phyloP scores from a whole-genome alignment of 1,284 basidiomycete species.

The Mycena citricolor region DNA sequence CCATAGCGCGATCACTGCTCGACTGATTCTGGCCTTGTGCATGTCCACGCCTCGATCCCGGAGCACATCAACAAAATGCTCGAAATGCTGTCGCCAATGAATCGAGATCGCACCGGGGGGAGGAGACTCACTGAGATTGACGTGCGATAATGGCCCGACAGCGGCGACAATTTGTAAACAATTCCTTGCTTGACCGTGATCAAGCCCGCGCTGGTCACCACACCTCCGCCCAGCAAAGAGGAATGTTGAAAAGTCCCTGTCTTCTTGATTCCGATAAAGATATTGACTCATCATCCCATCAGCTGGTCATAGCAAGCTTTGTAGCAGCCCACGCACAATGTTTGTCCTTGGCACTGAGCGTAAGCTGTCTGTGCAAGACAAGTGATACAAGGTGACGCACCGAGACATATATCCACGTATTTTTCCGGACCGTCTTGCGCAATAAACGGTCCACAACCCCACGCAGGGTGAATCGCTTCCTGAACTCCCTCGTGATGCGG shows the following conservation, averaged over 20 bases:
- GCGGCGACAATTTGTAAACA: slow-evolving; percentile 63
- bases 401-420: slow-evolving; percentile 72
- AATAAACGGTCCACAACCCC: slow-evolving; percentile 58
- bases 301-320: background rate
- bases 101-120: background rate
- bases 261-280: slow-evolving; percentile 72
- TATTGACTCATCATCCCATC: slow-evolving; percentile 46
- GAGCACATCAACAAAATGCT: slow-evolving; percentile 58
- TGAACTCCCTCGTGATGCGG: slow-evolving; percentile 41
- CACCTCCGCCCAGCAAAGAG: slow-evolving; percentile 58
- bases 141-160: slow-evolving; percentile 69
- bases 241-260: slow-evolving; percentile 73
- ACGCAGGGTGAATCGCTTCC: slow-evolving; percentile 49
- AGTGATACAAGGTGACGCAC: slow-evolving; percentile 35
- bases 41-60: slow-evolving; percentile 62
- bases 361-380: background rate
- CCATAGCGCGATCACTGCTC: slow-evolving; percentile 58
- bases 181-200: slow-evolving; percentile 67
- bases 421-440: slow-evolving; percentile 58
- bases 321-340: slow-evolving; percentile 38
- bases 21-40: slow-evolving; percentile 58
- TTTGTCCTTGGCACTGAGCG: slow-evolving; percentile 38
- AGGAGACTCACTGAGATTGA: slow-evolving; percentile 44
- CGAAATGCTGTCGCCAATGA: slow-evolving; percentile 57
- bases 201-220: slow-evolving; percentile 66